A percentile compares a stretch with the other conserved stretches of the same genome.
phyloP scores from a whole-genome alignment of 1,284 basidiomycete genomes.

The Lentinula novae-zelandiae region DNA sequence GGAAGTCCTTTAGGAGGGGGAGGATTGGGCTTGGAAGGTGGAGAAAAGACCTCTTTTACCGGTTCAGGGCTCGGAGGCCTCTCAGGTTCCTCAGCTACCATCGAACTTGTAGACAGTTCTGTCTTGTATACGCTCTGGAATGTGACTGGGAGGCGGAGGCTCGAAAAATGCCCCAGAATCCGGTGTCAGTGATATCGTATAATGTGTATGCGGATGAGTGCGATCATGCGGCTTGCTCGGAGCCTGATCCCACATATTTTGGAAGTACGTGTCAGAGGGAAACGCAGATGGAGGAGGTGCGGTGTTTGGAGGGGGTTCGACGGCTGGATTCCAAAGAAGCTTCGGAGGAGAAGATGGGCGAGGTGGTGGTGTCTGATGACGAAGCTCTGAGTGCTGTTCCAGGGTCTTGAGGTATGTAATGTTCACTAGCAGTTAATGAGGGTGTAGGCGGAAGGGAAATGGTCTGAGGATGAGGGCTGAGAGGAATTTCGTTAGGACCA shows the following conservation, averaged over 20 bases:
- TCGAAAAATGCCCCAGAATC: conserved; percentile 52
- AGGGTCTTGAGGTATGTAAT: neutral
- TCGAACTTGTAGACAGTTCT: conserved; percentile 40
- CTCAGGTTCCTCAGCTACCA: conserved; percentile 27
- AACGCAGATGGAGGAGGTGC: conserved; percentile 51
- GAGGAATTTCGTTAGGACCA: conserved; percentile 48
- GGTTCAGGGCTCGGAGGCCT: conserved; percentile 30
- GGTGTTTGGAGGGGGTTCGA: conserved; percentile 69
- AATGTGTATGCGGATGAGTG: conserved; percentile 24
- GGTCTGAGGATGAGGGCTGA: conserved; percentile 34
- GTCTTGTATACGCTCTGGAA: conserved; percentile 64
- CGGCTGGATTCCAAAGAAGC: conserved; percentile 62
- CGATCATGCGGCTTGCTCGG: conserved; percentile 37
- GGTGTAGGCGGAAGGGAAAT: conserved; percentile 32
- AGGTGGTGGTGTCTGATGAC: conserved; percentile 24
- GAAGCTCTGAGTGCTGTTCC: conserved; percentile 15
- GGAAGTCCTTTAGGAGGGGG: conserved; percentile 45
- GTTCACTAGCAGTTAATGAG: conserved; percentile 2
- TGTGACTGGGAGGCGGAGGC: conserved; percentile 50
- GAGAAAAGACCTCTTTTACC: conserved; percentile 26
- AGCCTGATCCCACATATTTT: conserved; percentile 69
- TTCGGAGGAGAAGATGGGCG: conserved; percentile 60
- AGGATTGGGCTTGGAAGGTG: conserved; percentile 19
- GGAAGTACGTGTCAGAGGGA: conserved; percentile 65
- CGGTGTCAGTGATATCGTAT: conserved; percentile 25